Evolutionary conservation across 1,139 yeast genomes (phyloP).

Genomic region (Petasospora rhodanensis): DNA sequence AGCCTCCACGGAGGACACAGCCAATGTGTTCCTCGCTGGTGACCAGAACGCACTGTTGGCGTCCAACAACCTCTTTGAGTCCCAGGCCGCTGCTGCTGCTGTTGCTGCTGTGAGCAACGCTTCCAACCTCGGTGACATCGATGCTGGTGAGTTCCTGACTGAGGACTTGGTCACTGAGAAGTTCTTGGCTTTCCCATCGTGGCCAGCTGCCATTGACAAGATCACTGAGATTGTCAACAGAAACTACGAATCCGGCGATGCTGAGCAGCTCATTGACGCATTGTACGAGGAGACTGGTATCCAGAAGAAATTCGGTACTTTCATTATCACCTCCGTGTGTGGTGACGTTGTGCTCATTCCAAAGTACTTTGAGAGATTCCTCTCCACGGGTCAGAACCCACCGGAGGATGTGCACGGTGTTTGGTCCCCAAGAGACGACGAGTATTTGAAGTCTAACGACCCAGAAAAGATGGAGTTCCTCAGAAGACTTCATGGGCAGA

Average conservation of each 20-base stretch:
- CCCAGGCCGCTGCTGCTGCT: slow-evolving; percentile 24
- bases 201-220: slow-evolving; percentile 29
- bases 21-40: slow-evolving; percentile 12
- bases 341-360: slow-evolving; percentile 45
- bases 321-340: slow-evolving; percentile 43
- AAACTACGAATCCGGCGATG: slow-evolving; percentile 39
- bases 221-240: slow-evolving; percentile 38
- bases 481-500: slow-evolving; percentile 33
- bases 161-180: slow-evolving; percentile 24
- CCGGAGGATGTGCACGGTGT: slow-evolving; percentile 42
- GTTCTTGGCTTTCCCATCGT: slow-evolving; percentile 25
- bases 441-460: slow-evolving; percentile 28
- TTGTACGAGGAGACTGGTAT: slow-evolving; percentile 42
- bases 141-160: slow-evolving; percentile 21
- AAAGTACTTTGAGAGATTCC: slow-evolving; percentile 39
- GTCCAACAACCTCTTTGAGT: slow-evolving; percentile 14
- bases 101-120: slow-evolving; percentile 16
- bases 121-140: too few relatives aligned
- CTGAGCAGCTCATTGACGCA: slow-evolving; percentile 39
- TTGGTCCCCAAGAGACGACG: slow-evolving; percentile 47
- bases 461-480: slow-evolving; percentile 30
- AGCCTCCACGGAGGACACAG: slow-evolving; percentile 7
- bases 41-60: slow-evolving; percentile 8
- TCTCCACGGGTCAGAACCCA: slow-evolving; percentile 40
- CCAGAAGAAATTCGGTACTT: slow-evolving; percentile 40